Evolutionary conservation across 176 grass and related monocot species (phyloP), one percentile per base, ranked within the genome.

Genomic region (Echinochloa phyllopogon): DNA sequence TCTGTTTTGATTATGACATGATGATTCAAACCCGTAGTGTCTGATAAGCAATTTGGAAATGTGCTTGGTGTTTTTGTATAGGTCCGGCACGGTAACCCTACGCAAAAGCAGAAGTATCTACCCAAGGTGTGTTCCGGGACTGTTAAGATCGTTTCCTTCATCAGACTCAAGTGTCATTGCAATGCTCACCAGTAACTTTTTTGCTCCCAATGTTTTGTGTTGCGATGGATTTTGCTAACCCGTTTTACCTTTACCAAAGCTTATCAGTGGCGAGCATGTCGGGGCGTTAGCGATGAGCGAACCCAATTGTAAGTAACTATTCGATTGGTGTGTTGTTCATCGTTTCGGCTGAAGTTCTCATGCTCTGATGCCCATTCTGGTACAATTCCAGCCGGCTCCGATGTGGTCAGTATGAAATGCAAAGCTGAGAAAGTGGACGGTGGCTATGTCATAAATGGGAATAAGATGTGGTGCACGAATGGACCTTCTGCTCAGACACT

Each of bases 391-490:
- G 96, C 96, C 87, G 96, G 96, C 80, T 98, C 96, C 44, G 96
- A 98, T 85, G 96, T 98, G 12, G 93, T 98, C 80, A 98, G 96
- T 82, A 98, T 98, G 96, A 98, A 94, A 67, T 95, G 93, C 89
- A 95, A 92, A 89, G 93, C 91, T 81, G 93, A 98, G 74, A 95
- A 90, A 76, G 91, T 95, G 39, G 91, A 98, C 80, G 93, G 93
- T 27, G 96, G 96, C 21, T 98, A 95, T 45, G 79, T 98, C 65
- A 85, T 98, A 44, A 94, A 95, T 1, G 93, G 93, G 70, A 98
- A 95, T 50, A 98, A 98, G 89, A 98, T 98, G 96, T 98, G 96
- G 96, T 98, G 96, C 81, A 98, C 96, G 20, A 98, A 98, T 83
- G 96, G 96, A 3, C 96, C 96, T 5, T 92, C 91, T 24, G 96